Percentiles rank a stretch among this genome's conserved stretches.
phyloP scores from a whole-genome alignment of 257 asterid species.

The Solanum corneliomulleri region DNA sequence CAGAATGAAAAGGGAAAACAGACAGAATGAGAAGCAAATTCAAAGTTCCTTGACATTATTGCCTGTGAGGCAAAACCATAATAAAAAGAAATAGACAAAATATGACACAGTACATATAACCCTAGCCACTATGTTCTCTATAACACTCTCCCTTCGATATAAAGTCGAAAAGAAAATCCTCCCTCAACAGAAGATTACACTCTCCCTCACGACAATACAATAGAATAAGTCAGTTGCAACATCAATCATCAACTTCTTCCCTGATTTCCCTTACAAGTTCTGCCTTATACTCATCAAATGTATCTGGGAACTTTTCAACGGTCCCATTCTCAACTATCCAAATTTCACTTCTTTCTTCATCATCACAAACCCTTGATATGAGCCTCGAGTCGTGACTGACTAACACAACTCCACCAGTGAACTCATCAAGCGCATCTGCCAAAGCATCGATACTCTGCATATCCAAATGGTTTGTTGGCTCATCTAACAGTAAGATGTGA shows the following conservation, averaged over 20 bases:
- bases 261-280: conserved; percentile 29
- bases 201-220: background rate
- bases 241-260: conserved; percentile 34
- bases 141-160: background rate
- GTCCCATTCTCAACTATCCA: conserved; percentile 40
- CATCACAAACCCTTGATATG: conserved; percentile 30
- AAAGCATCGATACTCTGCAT: conserved; percentile 33
- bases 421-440: conserved; percentile 23
- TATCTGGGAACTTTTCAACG: conserved; percentile 16
- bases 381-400: conserved; percentile 37
- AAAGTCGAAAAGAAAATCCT: background rate
- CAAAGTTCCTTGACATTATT: background rate
- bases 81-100: background rate
- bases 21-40: background rate
- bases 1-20: background rate
- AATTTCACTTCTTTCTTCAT: conserved; percentile 33
- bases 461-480: conserved; percentile 34
- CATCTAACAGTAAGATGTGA: conserved; percentile 27
- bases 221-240: background rate
- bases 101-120: background rate
- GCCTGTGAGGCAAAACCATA: background rate
- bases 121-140: background rate
- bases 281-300: conserved; percentile 29
- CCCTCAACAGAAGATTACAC: background rate
- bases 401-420: conserved; percentile 17